Base-by-base conservation (phyloP, 257 asterid species). In the Haberlea rhodopensis region DNA sequence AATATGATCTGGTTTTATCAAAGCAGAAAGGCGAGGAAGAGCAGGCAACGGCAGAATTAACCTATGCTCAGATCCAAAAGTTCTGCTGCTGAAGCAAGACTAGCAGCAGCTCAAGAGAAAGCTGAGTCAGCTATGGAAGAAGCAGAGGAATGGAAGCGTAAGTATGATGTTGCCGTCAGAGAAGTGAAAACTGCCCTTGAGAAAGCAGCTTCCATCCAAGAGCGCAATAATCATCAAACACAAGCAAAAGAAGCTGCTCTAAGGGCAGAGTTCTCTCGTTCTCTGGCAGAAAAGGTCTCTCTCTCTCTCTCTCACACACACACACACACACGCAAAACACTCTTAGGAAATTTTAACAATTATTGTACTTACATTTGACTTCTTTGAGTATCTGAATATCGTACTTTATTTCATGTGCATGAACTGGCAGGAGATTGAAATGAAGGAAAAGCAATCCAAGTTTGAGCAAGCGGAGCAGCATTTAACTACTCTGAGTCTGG, bases 61-160 rank as follows among this genome's bases (percentile, higher is more conserved):
- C 90, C 90, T 6, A 79, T 90, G 77, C 92, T 90, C 57, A 84
- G 78, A 73, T 85, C 97, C 26, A 86, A 81, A 76, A 81, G 85
- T 63, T 85, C 94, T 74, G 99, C 99, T 60, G 95, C 99, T 54
- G 99, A 88, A 73, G 99, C 99, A 68, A 86, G 99, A 78, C 78
- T 94, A 53, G 95, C 87, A 57, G 99, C 99, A 66, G 92, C 96
- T 67, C 87, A 84, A 68, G 99, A 94, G 77, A 88, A 84, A 69
- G 89, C 95, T 43, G 88, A 87, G 49, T 90, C 99, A 66, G 95
- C 97, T 32, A 83, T 77, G 65, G 97, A 94, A 75, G 99, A 90
- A 80, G 95, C 97, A 7, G 91, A 83, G 74, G 99, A 94, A 83
- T 94, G 99, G 99, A 82, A 82, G 78, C 90, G 96, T 32, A 94